A percentile compares a stretch with the other conserved stretches of the same genome.
Conservation (phyloP, 768 basidiomycete genomes). For the Stropharia rugosoannulata region DNA sequence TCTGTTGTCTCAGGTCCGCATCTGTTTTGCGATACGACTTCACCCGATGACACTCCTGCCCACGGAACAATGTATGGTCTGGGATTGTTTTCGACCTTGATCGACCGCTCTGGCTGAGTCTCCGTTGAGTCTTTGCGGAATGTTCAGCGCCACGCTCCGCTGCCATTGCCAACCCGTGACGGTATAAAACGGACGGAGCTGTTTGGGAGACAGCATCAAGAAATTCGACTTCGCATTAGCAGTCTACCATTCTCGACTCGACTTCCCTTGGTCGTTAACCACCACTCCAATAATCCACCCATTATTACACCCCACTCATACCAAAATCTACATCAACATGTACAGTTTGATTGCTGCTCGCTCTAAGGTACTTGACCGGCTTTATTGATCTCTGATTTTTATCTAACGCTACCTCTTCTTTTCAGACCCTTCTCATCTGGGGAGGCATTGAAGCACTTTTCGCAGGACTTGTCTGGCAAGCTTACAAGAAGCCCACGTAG, state of each 20-base stretch:
- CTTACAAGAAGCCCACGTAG: conserved; percentile 21
- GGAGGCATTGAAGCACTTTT: conserved; percentile 30
- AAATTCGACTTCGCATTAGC: background rate
- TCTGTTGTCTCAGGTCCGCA: no score
- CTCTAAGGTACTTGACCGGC: conserved; percentile 18
- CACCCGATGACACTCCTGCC: background rate
- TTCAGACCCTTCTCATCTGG: conserved; percentile 35
- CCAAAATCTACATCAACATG: conserved; percentile 11
- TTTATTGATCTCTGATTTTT: background rate
- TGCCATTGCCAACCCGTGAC: background rate
- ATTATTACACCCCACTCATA: background rate
- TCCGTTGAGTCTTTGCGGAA: background rate
- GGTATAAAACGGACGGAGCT: background rate
- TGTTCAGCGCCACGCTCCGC: background rate
- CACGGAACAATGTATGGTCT: background rate
- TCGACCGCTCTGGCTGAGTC: conserved; percentile 7
- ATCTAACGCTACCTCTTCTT: background rate
- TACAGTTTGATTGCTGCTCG: conserved; percentile 24
- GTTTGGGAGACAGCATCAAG: background rate
- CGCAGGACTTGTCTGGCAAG: conserved; percentile 25
- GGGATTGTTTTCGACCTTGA: background rate
- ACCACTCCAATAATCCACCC: background rate
- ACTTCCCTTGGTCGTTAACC: background rate
- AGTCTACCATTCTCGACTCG: background rate
- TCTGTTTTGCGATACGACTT: no score